Percentiles rank a stretch among this genome's conserved stretches.
Conservation (phyloP, 2,329 filamentous ascomycete genomes). For the Daldinia sp. region DNA sequence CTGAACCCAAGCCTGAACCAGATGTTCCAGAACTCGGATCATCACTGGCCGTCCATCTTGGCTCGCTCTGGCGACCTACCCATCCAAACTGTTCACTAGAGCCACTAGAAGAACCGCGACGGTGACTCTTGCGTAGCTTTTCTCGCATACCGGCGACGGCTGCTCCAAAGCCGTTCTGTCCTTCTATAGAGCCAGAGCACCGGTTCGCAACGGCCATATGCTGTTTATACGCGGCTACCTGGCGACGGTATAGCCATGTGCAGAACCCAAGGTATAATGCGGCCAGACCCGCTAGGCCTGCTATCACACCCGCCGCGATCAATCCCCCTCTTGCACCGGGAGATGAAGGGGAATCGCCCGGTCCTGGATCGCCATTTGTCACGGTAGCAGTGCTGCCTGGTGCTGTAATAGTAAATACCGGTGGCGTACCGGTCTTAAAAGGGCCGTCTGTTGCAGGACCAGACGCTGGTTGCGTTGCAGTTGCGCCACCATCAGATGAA, state of each 20-base stretch:
- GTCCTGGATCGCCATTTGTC: slow-evolving; percentile 50
- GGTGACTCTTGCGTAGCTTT: slow-evolving; percentile 41
- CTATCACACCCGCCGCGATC: slow-evolving; percentile 63
- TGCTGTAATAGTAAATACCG: slow-evolving; percentile 72
- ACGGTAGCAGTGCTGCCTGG: slow-evolving; percentile 58
- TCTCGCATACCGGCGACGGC: slow-evolving; percentile 34
- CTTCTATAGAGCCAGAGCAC: slow-evolving; percentile 48
- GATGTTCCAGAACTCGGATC: slow-evolving; percentile 42
- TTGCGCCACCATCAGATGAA: slow-evolving; percentile 67
- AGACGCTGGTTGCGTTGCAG: slow-evolving; percentile 69
- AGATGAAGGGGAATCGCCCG: slow-evolving; percentile 26
- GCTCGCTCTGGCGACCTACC: slow-evolving; percentile 42
- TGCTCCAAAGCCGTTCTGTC: not conserved
- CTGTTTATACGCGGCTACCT: slow-evolving; percentile 73
- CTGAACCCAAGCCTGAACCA: slow-evolving; percentile 26
- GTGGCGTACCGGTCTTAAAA: slow-evolving; percentile 72
- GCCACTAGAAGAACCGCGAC: slow-evolving; percentile 21
- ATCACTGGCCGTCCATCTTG: slow-evolving; percentile 33
- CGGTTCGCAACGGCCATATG: slow-evolving; percentile 73
- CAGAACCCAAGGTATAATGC: slow-evolving; percentile 75
- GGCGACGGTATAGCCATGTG: slow-evolving; percentile 76
- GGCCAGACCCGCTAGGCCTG: slow-evolving; percentile 68
- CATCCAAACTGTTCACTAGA: slow-evolving; percentile 41
- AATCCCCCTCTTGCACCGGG: slow-evolving; percentile 50
- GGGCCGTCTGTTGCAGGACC: slow-evolving; percentile 72